These are phyloP conservation scores for Sporothrix dimorphospora DNA, from an alignment of 2,329 filamentous ascomycete species.

Conservation along the genomic window DNA sequence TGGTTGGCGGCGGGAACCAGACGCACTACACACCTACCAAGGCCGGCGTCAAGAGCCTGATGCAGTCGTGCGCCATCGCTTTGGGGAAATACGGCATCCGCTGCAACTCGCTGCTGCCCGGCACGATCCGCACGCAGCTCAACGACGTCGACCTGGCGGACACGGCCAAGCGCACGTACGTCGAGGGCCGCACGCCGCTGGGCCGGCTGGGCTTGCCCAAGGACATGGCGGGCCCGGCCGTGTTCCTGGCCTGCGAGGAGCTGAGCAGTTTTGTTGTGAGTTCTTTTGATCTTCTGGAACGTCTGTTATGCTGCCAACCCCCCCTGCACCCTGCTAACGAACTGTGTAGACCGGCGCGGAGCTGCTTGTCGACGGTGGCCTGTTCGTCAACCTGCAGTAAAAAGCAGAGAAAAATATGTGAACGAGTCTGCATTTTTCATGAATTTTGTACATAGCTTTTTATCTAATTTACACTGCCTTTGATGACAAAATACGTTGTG, in stretches of 20 bases:
- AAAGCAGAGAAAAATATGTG: conserved; percentile 1
- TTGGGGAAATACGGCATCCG: conserved; percentile 67
- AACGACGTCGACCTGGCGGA: conserved; percentile 69
- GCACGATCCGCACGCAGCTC: conserved; percentile 70
- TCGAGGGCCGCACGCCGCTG: conserved; percentile 68
- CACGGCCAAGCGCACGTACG: conserved; percentile 65
- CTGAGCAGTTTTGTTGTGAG: conserved; percentile 63
- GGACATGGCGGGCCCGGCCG: conserved; percentile 71
- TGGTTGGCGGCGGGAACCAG: conserved; percentile 68
- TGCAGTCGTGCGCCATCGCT: conserved; percentile 69
- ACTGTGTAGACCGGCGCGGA: conserved; percentile 61
- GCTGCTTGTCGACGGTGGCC: conserved; percentile 71
- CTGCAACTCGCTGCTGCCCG: conserved; percentile 71
- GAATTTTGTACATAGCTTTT: conserved; percentile 15
- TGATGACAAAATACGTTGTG: not conserved
- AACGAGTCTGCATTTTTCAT: not conserved
- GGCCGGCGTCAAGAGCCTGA: conserved; percentile 68
- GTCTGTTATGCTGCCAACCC: no score
- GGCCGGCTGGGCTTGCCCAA: conserved; percentile 62
- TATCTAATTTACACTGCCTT: not conserved
- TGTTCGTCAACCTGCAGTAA: conserved; percentile 71
- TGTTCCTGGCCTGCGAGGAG: conserved; percentile 69
- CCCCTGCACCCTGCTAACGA: not conserved
- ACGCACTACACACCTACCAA: conserved; percentile 76
- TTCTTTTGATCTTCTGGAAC: not conserved